Evolutionary conservation across 345 rosid genomes (phyloP).

Genomic region (Cardamine resedifolia): DNA sequence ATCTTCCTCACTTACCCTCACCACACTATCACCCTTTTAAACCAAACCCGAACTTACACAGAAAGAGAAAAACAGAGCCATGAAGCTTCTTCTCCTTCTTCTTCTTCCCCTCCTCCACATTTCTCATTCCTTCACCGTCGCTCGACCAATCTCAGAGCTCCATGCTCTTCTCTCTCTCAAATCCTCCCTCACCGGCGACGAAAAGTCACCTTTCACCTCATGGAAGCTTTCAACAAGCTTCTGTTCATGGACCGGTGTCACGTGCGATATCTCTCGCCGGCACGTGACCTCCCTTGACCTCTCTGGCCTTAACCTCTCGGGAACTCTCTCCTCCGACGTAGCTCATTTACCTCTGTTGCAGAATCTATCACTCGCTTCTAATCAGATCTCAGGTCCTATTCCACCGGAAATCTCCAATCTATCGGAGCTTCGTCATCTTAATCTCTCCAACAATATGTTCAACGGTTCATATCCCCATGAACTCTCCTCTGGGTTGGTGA

Average conservation of each 20-base stretch:
- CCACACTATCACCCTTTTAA: constrained; percentile 26
- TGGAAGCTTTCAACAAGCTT: constrained; percentile 57
- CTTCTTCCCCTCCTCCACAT: constrained; percentile 45
- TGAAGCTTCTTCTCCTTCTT: constrained; percentile 48
- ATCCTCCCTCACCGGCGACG: constrained; percentile 56
- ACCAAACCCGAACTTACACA: constrained; percentile 26
- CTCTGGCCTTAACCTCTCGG: constrained; percentile 59
- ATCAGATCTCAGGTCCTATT: constrained; percentile 61
- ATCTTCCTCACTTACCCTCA: constrained; percentile 33
- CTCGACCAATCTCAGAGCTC: constrained; percentile 49
- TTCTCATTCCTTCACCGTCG: constrained; percentile 36
- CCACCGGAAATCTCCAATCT: constrained; percentile 55
- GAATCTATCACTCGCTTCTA: constrained; percentile 55
- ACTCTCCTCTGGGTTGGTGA: constrained; percentile 48
- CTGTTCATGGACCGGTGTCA: constrained; percentile 62
- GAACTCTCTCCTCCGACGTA: constrained; percentile 58
- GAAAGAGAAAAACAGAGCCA: constrained; percentile 13
- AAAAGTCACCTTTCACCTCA: constrained; percentile 48
- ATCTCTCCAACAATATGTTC: constrained; percentile 76
- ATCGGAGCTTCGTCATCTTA: constrained; percentile 56
- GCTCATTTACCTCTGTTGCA: constrained; percentile 54
- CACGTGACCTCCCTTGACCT: constrained; percentile 66
- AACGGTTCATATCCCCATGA: constrained; percentile 57
- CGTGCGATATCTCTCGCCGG: constrained; percentile 57
- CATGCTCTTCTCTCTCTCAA: constrained; percentile 67